Evolutionary conservation across 169 alveolate genomes (phyloP).

Genomic region (Eimeria falciformis): DNA sequence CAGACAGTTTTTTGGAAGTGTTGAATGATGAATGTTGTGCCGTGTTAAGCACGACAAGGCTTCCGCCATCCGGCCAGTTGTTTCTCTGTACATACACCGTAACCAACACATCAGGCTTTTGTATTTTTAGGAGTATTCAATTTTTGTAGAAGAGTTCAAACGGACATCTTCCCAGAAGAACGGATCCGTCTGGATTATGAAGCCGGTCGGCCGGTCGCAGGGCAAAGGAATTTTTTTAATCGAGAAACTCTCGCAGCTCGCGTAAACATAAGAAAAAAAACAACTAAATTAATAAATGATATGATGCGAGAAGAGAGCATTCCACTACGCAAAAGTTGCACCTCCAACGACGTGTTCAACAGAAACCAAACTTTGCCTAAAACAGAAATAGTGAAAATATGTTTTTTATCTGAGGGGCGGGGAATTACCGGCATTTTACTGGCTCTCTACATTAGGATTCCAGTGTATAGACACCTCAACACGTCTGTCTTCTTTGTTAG

Average conservation of each 20-base stretch:
- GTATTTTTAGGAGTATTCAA: slow-evolving; percentile 88
- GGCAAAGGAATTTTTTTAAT: slow-evolving; percentile 97
- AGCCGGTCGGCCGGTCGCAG: slow-evolving; percentile 96
- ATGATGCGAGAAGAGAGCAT: neutral
- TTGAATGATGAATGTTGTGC: too few species aligned
- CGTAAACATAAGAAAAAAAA: slow-evolving; percentile 68
- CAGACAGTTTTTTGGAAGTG: too few species aligned
- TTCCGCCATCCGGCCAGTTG: too few species aligned
- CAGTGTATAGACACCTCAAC: neutral
- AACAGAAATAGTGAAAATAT: too few species aligned
- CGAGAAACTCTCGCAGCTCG: slow-evolving; percentile 91
- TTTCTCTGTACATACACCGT: too few species aligned
- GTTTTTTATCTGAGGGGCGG: too few species aligned
- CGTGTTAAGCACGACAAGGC: too few species aligned
- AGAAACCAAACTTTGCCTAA: too few species aligned
- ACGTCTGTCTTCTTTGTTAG: neutral
- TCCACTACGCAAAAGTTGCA: neutral
- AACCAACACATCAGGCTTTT: neutral
- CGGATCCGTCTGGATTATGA: slow-evolving; percentile 94
- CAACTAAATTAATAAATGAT: neutral
- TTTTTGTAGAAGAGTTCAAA: slow-evolving; percentile 96
- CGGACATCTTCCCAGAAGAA: slow-evolving; percentile 84
- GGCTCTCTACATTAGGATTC: neutral
- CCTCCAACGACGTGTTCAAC: too few species aligned
- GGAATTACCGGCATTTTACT: too few species aligned